These are phyloP conservation scores for Prunus mongolica DNA, from an alignment of 306 rosid genomes.

Conservation along the genomic window DNA sequence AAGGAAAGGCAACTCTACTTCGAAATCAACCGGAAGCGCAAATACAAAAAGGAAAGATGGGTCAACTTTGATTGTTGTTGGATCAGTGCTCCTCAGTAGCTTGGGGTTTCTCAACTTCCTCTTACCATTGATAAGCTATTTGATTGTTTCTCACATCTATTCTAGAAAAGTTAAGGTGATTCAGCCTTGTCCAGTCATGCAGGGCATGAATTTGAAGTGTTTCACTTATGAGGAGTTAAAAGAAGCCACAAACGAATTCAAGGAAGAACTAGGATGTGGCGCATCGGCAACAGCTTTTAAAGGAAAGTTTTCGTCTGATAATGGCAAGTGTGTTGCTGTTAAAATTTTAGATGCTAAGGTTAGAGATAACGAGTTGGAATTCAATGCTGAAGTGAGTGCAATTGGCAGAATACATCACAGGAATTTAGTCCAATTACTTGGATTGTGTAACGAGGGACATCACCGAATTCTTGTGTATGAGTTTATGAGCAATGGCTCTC, in stretches of 20 bases:
- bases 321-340: no score
- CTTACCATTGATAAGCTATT: neutral
- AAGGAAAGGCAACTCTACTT: neutral
- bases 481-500: neutral
- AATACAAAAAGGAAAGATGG: no score
- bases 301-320: no score
- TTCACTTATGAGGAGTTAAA: slow-evolving; percentile 17
- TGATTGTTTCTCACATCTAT: neutral
- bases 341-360: no score
- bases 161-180: neutral
- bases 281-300: no score
- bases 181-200: neutral
- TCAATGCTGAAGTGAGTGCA: no score
- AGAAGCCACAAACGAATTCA: slow-evolving; percentile 27
- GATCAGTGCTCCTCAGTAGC: slow-evolving; percentile 19
- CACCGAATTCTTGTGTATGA: no score
- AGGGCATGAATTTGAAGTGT: slow-evolving; percentile 7
- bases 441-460: no score
- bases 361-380: no score
- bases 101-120: slow-evolving; percentile 11
- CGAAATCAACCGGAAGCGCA: neutral
- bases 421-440: no score
- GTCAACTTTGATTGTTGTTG: slow-evolving; percentile 8
- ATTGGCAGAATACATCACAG: no score
- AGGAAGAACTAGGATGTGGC: slow-evolving; percentile 25